These are phyloP conservation scores for Sugiyamaella marilandica DNA, from an alignment of 805 yeast genomes.

Conservation along the genomic window DNA sequence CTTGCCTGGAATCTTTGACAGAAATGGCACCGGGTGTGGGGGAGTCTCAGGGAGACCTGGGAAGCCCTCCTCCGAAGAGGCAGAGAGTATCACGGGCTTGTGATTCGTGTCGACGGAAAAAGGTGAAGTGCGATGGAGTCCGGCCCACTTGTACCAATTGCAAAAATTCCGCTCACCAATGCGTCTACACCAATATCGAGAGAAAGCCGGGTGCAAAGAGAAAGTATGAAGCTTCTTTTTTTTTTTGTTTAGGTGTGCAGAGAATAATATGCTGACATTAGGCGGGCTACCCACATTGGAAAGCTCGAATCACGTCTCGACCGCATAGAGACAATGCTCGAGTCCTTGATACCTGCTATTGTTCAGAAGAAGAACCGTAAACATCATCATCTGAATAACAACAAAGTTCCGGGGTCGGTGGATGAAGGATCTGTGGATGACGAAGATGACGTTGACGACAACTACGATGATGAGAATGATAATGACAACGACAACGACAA, in stretches of 20 bases:
- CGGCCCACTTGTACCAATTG: conserved; percentile 68
- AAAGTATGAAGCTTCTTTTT: conserved; percentile 44
- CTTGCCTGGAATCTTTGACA: too few species aligned
- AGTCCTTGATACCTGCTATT: conserved; percentile 13
- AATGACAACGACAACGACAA: conserved; percentile 2
- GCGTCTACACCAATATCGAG: conserved; percentile 40
- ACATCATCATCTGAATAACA: background rate
- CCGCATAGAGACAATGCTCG: conserved; percentile 28
- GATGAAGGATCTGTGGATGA: conserved; percentile 9
- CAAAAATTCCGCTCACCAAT: conserved; percentile 67
- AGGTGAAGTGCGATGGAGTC: conserved; percentile 65
- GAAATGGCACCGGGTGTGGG: too few species aligned
- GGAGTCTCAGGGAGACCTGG: too few species aligned
- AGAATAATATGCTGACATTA: conserved; percentile 15
- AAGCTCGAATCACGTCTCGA: conserved; percentile 24
- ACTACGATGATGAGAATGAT: conserved; percentile 6
- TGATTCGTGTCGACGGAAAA: conserved; percentile 77
- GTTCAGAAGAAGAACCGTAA: background rate
- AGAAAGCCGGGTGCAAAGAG: conserved; percentile 18
- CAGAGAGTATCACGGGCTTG: conserved; percentile 79
- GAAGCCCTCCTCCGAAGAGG: conserved; percentile 17
- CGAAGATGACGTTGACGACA: conserved; percentile 10
- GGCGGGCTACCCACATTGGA: conserved; percentile 11
- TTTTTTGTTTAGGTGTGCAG: conserved; percentile 53
- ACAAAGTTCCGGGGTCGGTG: background rate